Evolutionary conservation across 306 rosid species (phyloP), one percentile per base, ranked within the genome.

Genomic region (Biancaea sappan): DNA sequence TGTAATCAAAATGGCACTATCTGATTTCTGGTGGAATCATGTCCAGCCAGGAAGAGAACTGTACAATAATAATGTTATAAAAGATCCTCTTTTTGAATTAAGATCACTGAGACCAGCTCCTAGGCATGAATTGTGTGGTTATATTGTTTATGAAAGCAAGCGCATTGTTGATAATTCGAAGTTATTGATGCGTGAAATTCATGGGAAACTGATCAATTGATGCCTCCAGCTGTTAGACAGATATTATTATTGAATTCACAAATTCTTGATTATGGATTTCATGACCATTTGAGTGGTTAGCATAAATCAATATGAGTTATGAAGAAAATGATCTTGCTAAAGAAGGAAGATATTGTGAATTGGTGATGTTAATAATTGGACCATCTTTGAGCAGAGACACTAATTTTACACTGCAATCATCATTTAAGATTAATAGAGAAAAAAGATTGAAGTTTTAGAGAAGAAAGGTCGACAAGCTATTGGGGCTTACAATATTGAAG

Each of bases 21-120:
- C 85, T 6, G 94, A 92, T 81, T 90, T 90, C 81, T 92, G 98
- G 96, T 88, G 88, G 96, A 87, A 87, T 50, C 91, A 90, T 81
- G 96, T 92, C 31, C 86, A 87, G 34, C 96, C 96, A 22, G 92
- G 92, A 1, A 84, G 75, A 73, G 96, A 92, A 81, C 28, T 81
- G 75, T 87, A 81, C 69, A 18, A 68, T 50, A 87, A 76, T 57
- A 63, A 78, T 75, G 76, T 15, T 26, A 78, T 85, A 71, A 79
- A 66, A 19, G 38, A 85, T 84, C 94, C 93, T 31, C 78, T 92
- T 72, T 38, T 34, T 77, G 79, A 92, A 69, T 82, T 91, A 50
- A 80, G 77, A 65, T 67, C 86, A 21, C 34, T 85, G 15, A 77
- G 79, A 54, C 98, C 98, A 72, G 79, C 86, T 40, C 90, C 87